phyloP scores from a whole-genome alignment of 139 green algal species.

The Tetraselmis chui region DNA sequence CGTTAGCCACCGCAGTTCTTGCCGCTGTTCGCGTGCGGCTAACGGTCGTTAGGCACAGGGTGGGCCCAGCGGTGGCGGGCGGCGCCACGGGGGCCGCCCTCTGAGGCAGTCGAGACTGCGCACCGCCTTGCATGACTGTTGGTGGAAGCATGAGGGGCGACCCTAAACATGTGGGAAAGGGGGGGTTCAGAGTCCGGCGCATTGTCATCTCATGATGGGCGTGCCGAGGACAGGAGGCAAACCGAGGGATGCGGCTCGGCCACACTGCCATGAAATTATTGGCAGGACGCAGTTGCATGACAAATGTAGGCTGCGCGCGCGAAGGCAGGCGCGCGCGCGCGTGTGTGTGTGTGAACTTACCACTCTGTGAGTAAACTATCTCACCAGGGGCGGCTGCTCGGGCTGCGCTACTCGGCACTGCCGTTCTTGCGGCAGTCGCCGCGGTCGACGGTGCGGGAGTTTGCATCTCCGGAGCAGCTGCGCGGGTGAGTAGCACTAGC shows the following conservation, averaged over 20 bases:
- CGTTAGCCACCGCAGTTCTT: neutral
- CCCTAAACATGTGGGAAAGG: neutral
- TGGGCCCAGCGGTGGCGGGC: neutral
- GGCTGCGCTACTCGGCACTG: neutral
- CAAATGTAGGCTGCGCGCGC: too few species aligned
- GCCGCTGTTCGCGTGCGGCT: neutral
- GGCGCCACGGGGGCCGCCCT: too few species aligned
- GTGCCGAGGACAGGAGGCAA: neutral
- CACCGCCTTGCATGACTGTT: neutral
- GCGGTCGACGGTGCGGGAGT: neutral
- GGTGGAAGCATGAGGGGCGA: neutral
- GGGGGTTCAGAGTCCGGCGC: neutral
- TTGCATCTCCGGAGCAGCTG: neutral
- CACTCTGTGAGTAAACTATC: neutral
- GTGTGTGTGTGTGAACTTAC: neutral
- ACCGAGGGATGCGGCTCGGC: too few species aligned
- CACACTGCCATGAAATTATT: too few species aligned
- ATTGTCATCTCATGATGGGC: neutral
- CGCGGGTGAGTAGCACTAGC: neutral
- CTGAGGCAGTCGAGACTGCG: neutral
- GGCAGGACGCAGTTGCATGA: too few species aligned
- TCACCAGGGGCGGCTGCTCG: neutral
- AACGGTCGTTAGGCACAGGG: neutral
- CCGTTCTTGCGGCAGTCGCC: neutral
- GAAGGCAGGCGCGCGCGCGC: too few species aligned